phyloP scores from a whole-genome alignment of 2,329 filamentous ascomycete genomes.

The Penicillium sp. region DNA sequence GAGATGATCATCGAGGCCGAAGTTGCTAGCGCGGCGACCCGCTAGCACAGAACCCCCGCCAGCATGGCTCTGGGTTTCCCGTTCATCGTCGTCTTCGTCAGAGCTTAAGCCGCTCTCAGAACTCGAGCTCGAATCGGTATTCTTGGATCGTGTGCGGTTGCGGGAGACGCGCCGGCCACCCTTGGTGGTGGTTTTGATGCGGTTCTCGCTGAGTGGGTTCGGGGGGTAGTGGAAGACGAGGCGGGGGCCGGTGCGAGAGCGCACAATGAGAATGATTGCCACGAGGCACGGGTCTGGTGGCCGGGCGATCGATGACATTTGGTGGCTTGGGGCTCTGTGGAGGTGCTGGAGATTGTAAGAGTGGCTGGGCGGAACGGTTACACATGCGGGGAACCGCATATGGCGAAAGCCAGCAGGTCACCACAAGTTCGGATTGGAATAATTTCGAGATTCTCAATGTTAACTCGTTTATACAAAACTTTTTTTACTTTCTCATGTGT shows the following conservation, averaged over 20 bases:
- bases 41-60: constrained; percentile 20
- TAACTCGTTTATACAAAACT: background rate
- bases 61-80: constrained; percentile 16
- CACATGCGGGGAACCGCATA: constrained; percentile 15
- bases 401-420: constrained; percentile 2
- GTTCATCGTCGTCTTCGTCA: constrained; percentile 39
- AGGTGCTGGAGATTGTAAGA: constrained; percentile 16
- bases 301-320: constrained; percentile 46
- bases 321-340: constrained; percentile 8
- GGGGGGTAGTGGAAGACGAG: constrained; percentile 88
- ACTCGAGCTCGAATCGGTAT: constrained; percentile 40
- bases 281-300: constrained; percentile 58
- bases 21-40: constrained; percentile 31
- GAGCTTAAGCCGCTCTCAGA: constrained; percentile 37
- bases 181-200: constrained; percentile 33
- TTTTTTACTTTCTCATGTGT: background rate
- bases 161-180: constrained; percentile 33
- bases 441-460: background rate
- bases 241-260: constrained; percentile 73
- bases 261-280: constrained; percentile 70
- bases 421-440: background rate
- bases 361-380: constrained; percentile 18
- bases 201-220: constrained; percentile 43
- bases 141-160: constrained; percentile 28
- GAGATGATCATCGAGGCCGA: constrained; percentile 32